Percentiles rank a stretch among this genome's conserved stretches.
These are phyloP conservation scores for Apophysomyces ossiformis DNA, from an alignment of 371 early-diverging fungal genomes.

Conservation along the genomic window DNA sequence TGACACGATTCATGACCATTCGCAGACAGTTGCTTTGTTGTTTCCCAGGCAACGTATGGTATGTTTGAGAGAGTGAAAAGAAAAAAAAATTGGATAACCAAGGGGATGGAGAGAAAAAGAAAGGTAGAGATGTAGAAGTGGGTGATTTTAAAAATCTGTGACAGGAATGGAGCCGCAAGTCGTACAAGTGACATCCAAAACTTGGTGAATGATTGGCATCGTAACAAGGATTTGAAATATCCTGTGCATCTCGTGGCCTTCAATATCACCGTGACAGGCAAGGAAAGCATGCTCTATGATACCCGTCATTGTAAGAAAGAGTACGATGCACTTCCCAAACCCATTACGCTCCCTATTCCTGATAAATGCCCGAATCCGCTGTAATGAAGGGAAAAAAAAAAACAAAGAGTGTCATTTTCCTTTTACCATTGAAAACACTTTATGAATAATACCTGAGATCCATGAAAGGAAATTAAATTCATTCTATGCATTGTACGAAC, in stretches of 20 bases:
- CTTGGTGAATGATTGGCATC: conserved; percentile 37
- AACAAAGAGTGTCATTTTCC: background rate
- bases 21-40: conserved; percentile 53
- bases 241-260: conserved; percentile 37
- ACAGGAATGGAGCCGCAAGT: conserved; percentile 47
- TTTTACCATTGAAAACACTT: background rate
- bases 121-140: background rate
- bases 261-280: conserved; percentile 38
- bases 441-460: too few relatives aligned
- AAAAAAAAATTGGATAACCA: too few relatives aligned
- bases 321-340: conserved; percentile 15
- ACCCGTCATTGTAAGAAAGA: conserved; percentile 28
- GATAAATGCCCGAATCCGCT: conserved; percentile 34
- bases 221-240: conserved; percentile 37
- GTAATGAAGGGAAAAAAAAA: background rate
- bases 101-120: background rate
- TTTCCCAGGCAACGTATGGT: conserved; percentile 51
- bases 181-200: conserved; percentile 46
- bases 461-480: too few relatives aligned
- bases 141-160: background rate
- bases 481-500: too few relatives aligned
- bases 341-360: conserved; percentile 39
- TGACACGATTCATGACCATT: conserved; percentile 46
- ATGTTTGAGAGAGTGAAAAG: conserved; percentile 5
- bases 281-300: conserved; percentile 38